Evolutionary conservation across 2,329 filamentous ascomycete genomes (phyloP).

Genomic region (Fusarium sp.): DNA sequence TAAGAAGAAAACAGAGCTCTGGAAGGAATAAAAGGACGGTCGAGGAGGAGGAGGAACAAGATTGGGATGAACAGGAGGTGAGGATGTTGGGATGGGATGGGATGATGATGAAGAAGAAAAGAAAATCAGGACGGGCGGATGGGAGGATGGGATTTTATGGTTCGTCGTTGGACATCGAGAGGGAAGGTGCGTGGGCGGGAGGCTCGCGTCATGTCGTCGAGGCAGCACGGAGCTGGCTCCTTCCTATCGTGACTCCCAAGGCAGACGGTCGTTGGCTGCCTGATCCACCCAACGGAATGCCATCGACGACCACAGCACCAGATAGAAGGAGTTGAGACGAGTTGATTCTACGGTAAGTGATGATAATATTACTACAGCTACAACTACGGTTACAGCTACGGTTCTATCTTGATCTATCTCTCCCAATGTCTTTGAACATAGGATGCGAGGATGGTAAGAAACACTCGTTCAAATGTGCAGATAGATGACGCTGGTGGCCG

Average conservation of each 20-base stretch:
- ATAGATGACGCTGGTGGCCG: not conserved
- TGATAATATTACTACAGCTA: not conserved
- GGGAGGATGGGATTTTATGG: not conserved
- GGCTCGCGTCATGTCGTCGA: not conserved
- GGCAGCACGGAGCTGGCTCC: not conserved
- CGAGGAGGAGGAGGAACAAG: not conserved
- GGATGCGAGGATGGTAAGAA: not conserved
- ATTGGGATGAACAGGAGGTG: not conserved
- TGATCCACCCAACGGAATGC: not conserved
- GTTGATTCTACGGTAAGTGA: not conserved
- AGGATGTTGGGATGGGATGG: not conserved
- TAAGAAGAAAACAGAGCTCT: not conserved
- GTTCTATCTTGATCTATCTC: not conserved
- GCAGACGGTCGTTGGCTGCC: not conserved
- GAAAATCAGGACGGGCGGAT: not conserved
- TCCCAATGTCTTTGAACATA: not conserved
- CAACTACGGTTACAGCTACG: not conserved
- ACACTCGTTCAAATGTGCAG: no score
- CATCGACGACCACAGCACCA: not conserved
- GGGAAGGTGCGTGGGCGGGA: not conserved
- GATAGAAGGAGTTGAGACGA: not conserved
- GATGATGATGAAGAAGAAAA: slow-evolving; percentile 2
- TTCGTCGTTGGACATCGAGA: not conserved
- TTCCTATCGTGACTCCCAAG: not conserved
- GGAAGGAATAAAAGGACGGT: not conserved